Evolutionary conservation across 2,329 filamentous ascomycete species (phyloP).

Genomic region (Trematosphaeria pertusa): DNA sequence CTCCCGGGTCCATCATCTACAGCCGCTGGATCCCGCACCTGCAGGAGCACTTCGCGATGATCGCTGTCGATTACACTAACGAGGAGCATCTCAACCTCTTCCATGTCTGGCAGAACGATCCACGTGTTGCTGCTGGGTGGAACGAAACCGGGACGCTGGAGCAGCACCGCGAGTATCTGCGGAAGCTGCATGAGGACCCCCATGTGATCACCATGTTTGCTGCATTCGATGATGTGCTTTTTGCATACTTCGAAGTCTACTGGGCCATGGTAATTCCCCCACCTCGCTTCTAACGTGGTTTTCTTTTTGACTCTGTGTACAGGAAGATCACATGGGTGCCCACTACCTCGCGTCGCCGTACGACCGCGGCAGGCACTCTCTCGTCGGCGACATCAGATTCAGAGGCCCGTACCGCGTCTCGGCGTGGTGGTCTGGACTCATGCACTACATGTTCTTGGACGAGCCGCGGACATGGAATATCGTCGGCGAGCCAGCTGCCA

Average conservation of each 20-base stretch:
- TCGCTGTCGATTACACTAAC: constrained; percentile 73
- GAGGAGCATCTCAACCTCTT: constrained; percentile 72
- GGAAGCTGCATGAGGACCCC: constrained; percentile 71
- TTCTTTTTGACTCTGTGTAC: constrained; percentile 23
- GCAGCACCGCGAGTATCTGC: constrained; percentile 75
- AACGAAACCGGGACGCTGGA: constrained; percentile 79
- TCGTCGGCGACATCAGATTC: constrained; percentile 64
- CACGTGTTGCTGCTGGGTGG: constrained; percentile 80
- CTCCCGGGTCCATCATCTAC: constrained; percentile 74
- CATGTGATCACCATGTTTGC: constrained; percentile 75
- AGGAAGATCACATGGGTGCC: constrained; percentile 67
- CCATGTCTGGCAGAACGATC: constrained; percentile 84
- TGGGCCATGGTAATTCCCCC: constrained; percentile 68
- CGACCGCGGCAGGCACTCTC: constrained; percentile 66
- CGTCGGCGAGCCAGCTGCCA: constrained; percentile 75
- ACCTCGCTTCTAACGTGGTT: neutral
- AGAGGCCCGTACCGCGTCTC: constrained; percentile 63
- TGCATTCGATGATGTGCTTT: constrained; percentile 72
- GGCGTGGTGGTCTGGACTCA: constrained; percentile 64
- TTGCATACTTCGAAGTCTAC: constrained; percentile 83
- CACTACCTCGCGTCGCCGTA: constrained; percentile 64
- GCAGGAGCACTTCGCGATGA: constrained; percentile 77
- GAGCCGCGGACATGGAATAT: constrained; percentile 62
- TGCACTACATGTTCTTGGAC: constrained; percentile 67
- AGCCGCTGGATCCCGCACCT: constrained; percentile 80